Evolutionary conservation across 345 rosid species (phyloP).

Genomic region (Abelmoschus esculentus): DNA sequence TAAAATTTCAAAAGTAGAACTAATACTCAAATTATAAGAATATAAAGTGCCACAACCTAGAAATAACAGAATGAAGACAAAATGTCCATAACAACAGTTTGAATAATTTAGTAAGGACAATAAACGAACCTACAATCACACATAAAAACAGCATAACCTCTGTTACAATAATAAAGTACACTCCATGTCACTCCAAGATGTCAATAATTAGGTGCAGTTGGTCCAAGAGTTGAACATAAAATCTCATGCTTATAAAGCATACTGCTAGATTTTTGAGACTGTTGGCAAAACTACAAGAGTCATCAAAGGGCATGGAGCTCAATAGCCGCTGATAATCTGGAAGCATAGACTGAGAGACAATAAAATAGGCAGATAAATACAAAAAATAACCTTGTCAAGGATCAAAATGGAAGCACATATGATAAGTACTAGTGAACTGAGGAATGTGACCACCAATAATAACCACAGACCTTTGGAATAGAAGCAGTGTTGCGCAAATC

Average conservation of each 20-base stretch:
- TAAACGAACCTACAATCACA: not conserved
- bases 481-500: conserved; percentile 84
- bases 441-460: not conserved
- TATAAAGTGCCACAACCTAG: not conserved
- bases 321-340: conserved; percentile 99
- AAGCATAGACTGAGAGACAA: conserved; percentile 88
- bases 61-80: not conserved
- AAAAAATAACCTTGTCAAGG: conserved; percentile 30
- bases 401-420: conserved; percentile 15
- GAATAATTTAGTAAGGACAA: not conserved
- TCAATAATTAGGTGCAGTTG: not conserved
- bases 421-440: not conserved
- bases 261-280: not conserved
- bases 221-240: not conserved
- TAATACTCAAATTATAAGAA: not conserved
- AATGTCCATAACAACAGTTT: not conserved
- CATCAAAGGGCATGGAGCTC: conserved; percentile 52
- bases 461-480: conserved; percentile 72
- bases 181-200: not conserved
- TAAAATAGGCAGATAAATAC: conserved; percentile 34
- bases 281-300: not conserved
- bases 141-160: not conserved
- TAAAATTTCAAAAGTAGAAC: not conserved
- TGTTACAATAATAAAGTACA: not conserved
- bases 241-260: conserved; percentile 5